Evolutionary conservation across 371 early-diverging fungal species (phyloP), one percentile per base, ranked within the genome.

Genomic region (Coemansia sp.): DNA sequence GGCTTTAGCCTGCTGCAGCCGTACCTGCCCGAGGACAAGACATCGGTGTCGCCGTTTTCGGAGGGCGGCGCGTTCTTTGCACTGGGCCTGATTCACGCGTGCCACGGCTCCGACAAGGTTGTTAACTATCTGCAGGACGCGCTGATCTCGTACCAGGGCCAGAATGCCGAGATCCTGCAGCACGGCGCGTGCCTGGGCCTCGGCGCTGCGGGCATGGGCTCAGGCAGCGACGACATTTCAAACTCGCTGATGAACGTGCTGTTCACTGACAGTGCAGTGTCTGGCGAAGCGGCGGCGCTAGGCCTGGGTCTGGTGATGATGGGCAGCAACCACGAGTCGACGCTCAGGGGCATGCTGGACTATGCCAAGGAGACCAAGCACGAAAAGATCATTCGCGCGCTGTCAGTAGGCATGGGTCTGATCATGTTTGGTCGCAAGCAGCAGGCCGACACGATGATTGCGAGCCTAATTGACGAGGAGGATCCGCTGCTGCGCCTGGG

Each of bases 31-130:
- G 89, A 91, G 72, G 93, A 94, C 47, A 93, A 94, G 38, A 89
- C 87, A 7, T 85, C 83, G 53, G 86, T 85, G 38, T 89, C 90
- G 55, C 85, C 92, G 11, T 98, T 95, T 78, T 91, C 92, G 7
- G 99, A 99, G 79, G 99, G 99, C 59, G 99, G 99, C 26, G 94
- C 99, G 5, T 84, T 99, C 45, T 97, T 94, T 79, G 99, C 99
- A 3, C 84, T 99, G 14, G 99, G 99, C 8, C 83, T 99, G 52
- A 99, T 99, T 76, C 92, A 97, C 77, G 94, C 97, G 55, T 92
- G 95, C 77, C 95, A 93, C 66, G 90, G 88, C 30, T 87, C 88
- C 31, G 85, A 88, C 34, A 68, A 70, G 59, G 92, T 94, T 5
- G 75, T 92, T 4, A 85, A 88, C 12, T 96, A 92, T 70, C 78